phyloP scores from a whole-genome alignment of 23 red algal species.

The Gracilaria domingensis region DNA sequence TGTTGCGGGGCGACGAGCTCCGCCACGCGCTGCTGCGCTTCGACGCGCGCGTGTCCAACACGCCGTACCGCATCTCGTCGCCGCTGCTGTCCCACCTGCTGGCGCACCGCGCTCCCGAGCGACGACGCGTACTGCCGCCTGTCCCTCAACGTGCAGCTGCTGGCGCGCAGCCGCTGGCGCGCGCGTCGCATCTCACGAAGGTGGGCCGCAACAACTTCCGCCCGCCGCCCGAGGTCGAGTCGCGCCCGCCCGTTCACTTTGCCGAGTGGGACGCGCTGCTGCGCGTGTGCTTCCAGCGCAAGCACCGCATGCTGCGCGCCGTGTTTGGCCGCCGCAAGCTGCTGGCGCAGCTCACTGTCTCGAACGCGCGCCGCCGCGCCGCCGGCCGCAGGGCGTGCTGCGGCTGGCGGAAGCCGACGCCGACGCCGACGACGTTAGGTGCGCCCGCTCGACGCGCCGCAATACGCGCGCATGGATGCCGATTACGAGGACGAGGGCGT shows the following conservation, averaged over 20 bases:
- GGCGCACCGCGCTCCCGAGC: slow-evolving; percentile 88
- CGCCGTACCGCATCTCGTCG: slow-evolving; percentile 98
- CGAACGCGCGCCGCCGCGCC: neutral
- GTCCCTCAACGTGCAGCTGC: slow-evolving; percentile 94
- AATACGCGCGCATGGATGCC: neutral
- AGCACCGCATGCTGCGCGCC: slow-evolving; percentile 88
- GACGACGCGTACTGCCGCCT: slow-evolving; percentile 90
- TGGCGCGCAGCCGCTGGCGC: slow-evolving; percentile 87
- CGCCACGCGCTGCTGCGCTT: slow-evolving; percentile 83
- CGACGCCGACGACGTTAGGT: slow-evolving; percentile 6
- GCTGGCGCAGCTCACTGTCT: no score
- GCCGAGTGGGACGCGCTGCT: slow-evolving; percentile 96
- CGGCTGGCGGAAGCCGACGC: neutral
- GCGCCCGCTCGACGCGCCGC: neutral
- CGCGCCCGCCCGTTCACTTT: slow-evolving; percentile 77
- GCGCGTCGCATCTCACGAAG: slow-evolving; percentile 84
- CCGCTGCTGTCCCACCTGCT: slow-evolving; percentile 93
- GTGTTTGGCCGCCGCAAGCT: slow-evolving; percentile 39
- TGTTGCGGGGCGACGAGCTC: slow-evolving; percentile 87
- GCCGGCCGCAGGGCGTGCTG: neutral
- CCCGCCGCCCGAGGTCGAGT: slow-evolving; percentile 96
- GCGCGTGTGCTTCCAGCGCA: slow-evolving; percentile 89
- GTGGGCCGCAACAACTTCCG: slow-evolving; percentile 97
- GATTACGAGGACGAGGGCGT: neutral
- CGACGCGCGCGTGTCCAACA: slow-evolving; percentile 97